These are phyloP conservation scores for Nannochloris sp. DNA, from an alignment of 139 green algal genomes.

Conservation along the genomic window DNA sequence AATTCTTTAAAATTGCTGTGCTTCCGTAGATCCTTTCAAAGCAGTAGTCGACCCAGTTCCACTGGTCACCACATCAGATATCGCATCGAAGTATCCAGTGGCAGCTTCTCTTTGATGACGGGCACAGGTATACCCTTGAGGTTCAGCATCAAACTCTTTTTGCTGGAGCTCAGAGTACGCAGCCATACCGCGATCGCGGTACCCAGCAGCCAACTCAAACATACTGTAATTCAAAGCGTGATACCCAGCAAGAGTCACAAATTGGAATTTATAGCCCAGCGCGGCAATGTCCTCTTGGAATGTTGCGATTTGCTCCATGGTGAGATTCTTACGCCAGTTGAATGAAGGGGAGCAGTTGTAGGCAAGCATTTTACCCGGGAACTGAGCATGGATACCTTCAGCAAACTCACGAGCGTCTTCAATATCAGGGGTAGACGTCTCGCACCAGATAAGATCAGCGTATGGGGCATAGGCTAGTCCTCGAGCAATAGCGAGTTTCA, in stretches of 20 bases:
- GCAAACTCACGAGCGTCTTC: constrained; percentile 60
- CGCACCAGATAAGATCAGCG: constrained; percentile 84
- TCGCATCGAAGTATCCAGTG: constrained; percentile 73
- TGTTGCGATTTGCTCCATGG: constrained; percentile 57
- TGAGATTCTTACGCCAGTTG: constrained; percentile 85
- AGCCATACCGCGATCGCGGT: constrained; percentile 59
- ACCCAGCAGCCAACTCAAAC: constrained; percentile 67
- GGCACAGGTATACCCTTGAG: constrained; percentile 46
- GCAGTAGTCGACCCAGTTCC: constrained; percentile 48
- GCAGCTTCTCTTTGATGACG: constrained; percentile 37
- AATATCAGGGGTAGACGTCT: constrained; percentile 75
- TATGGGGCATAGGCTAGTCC: constrained; percentile 79
- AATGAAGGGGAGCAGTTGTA: constrained; percentile 92
- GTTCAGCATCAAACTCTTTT: constrained; percentile 61
- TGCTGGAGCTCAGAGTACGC: constrained; percentile 75
- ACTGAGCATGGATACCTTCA: constrained; percentile 70
- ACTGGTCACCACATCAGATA: constrained; percentile 32
- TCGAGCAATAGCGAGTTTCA: constrained; percentile 65
- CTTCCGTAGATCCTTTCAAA: constrained; percentile 65
- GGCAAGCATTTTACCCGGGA: constrained; percentile 78
- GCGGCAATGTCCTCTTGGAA: constrained; percentile 71
- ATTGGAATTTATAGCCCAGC: constrained; percentile 72
- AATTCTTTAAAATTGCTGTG: constrained; percentile 52
- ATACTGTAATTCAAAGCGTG: constrained; percentile 75
- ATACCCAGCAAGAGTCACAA: constrained; percentile 82